Conservation (phyloP, 2,329 filamentous ascomycete species). For the Neoascochyta sp. region DNA sequence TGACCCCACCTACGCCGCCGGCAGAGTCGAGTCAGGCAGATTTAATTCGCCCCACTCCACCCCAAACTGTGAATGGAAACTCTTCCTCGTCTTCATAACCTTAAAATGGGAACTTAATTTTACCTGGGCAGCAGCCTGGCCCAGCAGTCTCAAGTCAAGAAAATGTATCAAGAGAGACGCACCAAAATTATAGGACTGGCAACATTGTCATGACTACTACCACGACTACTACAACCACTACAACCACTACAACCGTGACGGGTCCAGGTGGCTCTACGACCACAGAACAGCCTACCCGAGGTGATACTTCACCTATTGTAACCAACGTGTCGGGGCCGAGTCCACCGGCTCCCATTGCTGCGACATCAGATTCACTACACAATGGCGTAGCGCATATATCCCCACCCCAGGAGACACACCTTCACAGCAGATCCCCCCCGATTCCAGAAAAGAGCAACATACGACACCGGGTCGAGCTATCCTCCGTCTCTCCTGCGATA, state of each 20-base stretch:
- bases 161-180: conserved; percentile 27
- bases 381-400: too few relatives aligned
- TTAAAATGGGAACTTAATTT: too few relatives aligned
- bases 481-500: conserved; percentile 32
- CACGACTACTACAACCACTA: conserved; percentile 37
- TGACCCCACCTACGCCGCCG: conserved; percentile 24
- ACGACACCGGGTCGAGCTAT: conserved; percentile 33
- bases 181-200: conserved; percentile 30
- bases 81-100: too few relatives aligned
- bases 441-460: conserved; percentile 37
- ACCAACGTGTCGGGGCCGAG: conserved; percentile 33
- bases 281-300: conserved; percentile 25
- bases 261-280: conserved; percentile 34
- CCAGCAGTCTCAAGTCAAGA: conserved; percentile 16
- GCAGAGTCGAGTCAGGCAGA: conserved; percentile 3
- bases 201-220: conserved; percentile 36
- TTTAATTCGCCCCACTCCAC: conserved; percentile 2
- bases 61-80: conserved; percentile 4
- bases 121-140: conserved; percentile 2
- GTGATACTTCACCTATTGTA: conserved; percentile 19
- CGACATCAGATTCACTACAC: too few relatives aligned
- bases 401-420: too few relatives aligned
- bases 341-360: conserved; percentile 26
- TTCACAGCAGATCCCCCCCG: conserved; percentile 24
- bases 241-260: conserved; percentile 35